A percentile compares a stretch with the other conserved stretches of the same genome.
phyloP scores from a whole-genome alignment of 2,329 filamentous ascomycete species.

The Botrytis tulipae region DNA sequence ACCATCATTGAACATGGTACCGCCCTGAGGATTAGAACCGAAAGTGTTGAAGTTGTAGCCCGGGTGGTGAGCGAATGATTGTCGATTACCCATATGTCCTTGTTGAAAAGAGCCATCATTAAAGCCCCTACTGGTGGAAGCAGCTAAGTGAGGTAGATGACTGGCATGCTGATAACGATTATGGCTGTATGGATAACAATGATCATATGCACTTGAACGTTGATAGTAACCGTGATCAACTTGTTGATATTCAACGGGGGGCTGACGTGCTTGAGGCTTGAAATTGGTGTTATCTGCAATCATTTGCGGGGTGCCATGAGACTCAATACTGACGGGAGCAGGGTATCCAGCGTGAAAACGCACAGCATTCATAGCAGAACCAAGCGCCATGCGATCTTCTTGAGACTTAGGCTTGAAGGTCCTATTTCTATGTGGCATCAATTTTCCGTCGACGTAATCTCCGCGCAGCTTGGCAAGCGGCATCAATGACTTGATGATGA shows the following conservation, averaged over 20 bases:
- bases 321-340: neutral
- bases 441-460: neutral
- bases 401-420: neutral
- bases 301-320: neutral
- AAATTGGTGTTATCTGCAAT: neutral
- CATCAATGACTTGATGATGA: neutral
- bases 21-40: neutral
- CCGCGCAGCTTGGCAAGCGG: conserved; percentile 1
- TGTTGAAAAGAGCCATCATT: neutral
- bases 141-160: neutral
- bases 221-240: neutral
- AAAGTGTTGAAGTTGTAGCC: neutral
- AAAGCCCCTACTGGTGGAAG: neutral
- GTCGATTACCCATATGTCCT: neutral
- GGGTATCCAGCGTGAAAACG: conserved; percentile 9
- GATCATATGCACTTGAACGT: neutral
- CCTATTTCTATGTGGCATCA: neutral
- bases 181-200: neutral
- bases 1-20: neutral
- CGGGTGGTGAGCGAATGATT: neutral
- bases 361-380: neutral
- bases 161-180: neutral
- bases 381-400: neutral
- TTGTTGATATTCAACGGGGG: neutral
- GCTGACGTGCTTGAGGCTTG: too few relatives aligned